Evolutionary conservation across 306 rosid genomes (phyloP).

Genomic region (Begonia peltatifolia): DNA sequence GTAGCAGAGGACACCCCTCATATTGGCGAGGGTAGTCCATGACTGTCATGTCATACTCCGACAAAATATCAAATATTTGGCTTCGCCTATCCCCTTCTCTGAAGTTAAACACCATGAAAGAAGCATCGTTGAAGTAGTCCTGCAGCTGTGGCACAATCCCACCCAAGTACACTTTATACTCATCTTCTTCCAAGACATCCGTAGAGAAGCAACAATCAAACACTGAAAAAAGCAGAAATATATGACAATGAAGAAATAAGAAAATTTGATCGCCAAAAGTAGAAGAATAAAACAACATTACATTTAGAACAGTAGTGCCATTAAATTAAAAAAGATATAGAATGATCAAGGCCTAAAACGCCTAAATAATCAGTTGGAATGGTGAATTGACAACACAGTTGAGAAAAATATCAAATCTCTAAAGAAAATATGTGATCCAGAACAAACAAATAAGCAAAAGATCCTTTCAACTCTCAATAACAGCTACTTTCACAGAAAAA

Average conservation of each 20-base stretch:
- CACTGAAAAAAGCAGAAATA: slow-evolving; percentile 30
- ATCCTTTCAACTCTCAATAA: too few species aligned
- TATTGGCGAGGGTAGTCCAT: slow-evolving; percentile 96
- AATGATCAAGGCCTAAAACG: too few species aligned
- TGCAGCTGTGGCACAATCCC: slow-evolving; percentile 87
- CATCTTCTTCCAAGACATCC: slow-evolving; percentile 77
- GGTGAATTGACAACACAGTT: too few species aligned
- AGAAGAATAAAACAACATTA: background rate
- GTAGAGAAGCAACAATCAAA: slow-evolving; percentile 97
- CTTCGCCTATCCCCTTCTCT: slow-evolving; percentile 76
- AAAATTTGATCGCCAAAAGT: background rate
- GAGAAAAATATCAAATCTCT: too few species aligned
- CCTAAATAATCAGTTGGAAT: too few species aligned
- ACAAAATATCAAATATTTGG: slow-evolving; percentile 62
- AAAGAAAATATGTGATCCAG: too few species aligned
- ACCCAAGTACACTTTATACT: slow-evolving; percentile 69
- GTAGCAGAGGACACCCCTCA: slow-evolving; percentile 80
- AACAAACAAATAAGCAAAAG: too few species aligned
- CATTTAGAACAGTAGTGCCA: background rate
- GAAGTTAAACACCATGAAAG: slow-evolving; percentile 94
- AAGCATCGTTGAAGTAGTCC: slow-evolving; percentile 82
- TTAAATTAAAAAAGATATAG: too few species aligned
- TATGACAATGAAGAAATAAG: slow-evolving; percentile 1
- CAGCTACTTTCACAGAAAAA: too few species aligned
- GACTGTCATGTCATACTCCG: slow-evolving; percentile 94